Percentiles rank a stretch among this genome's conserved stretches.
These are phyloP conservation scores for Penicillium samsonianum DNA, from an alignment of 495 filamentous ascomycete species.

Conservation along the genomic window DNA sequence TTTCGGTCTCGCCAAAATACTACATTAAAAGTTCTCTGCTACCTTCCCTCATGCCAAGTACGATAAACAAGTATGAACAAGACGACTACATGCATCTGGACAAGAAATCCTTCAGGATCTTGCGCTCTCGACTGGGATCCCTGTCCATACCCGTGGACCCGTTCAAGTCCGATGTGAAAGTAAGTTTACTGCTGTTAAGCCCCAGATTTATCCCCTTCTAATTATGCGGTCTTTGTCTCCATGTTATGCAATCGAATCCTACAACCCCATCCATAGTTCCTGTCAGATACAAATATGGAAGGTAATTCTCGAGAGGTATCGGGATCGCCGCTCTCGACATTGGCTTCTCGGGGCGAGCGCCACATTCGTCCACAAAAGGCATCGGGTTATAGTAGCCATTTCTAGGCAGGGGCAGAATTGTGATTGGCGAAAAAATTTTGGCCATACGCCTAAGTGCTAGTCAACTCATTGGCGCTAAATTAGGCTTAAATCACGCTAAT, in stretches of 20 bases:
- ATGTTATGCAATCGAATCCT: background rate
- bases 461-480: background rate
- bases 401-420: background rate
- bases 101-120: background rate
- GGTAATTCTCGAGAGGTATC: background rate
- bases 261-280: background rate
- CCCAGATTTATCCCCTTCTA: background rate
- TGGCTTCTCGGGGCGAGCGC: conserved; percentile 1
- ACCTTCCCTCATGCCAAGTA: background rate
- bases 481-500: conserved; percentile 4
- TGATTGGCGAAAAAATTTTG: background rate
- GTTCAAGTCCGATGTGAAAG: background rate
- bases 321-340: background rate
- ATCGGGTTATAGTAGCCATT: background rate
- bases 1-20: background rate
- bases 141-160: conserved; percentile 1
- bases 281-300: background rate
- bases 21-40: background rate
- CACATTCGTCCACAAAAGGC: background rate
- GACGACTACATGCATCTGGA: background rate
- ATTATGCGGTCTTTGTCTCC: background rate
- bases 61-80: background rate
- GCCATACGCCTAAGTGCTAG: background rate
- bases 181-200: background rate
- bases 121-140: background rate